Evolutionary conservation across 2,329 filamentous ascomycete species (phyloP).

Genomic region (Thielaviopsis musarum): DNA sequence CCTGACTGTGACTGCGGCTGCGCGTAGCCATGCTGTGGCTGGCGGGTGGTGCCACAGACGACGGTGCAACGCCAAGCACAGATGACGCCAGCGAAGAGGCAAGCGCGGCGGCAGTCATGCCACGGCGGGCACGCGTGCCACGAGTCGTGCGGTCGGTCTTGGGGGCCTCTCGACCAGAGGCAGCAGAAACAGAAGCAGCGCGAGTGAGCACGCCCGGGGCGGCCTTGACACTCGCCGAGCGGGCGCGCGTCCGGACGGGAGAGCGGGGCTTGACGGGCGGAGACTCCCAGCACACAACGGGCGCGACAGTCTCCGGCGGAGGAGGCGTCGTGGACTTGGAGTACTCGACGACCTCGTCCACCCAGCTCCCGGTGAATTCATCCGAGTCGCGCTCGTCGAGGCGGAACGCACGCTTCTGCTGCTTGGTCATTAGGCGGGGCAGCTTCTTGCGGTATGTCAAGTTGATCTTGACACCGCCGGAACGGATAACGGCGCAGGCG

Average conservation of each 20-base stretch:
- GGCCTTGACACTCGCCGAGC: neutral
- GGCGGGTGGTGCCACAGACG: neutral
- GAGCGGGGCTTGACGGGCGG: neutral
- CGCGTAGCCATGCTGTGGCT: neutral
- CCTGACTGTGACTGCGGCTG: neutral
- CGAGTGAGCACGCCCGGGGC: neutral
- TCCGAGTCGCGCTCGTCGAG: neutral
- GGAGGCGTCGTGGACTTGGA: neutral
- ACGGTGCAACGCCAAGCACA: neutral
- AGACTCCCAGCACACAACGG: neutral
- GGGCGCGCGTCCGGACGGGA: neutral
- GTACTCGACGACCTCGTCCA: neutral
- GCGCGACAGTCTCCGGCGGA: neutral
- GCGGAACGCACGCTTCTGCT: neutral
- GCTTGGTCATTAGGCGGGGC: neutral
- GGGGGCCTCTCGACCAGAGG: neutral
- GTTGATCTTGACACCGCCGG: slow-evolving; percentile 1
- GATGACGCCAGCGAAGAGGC: neutral
- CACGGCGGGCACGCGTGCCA: neutral
- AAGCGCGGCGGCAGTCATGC: neutral
- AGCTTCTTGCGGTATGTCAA: slow-evolving; percentile 1
- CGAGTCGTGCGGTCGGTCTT: neutral
- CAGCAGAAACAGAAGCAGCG: neutral
- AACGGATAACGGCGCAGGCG: neutral
- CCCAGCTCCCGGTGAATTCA: neutral